phyloP scores from a whole-genome alignment of 768 basidiomycete genomes.

The Coprinopsis cinerea region DNA sequence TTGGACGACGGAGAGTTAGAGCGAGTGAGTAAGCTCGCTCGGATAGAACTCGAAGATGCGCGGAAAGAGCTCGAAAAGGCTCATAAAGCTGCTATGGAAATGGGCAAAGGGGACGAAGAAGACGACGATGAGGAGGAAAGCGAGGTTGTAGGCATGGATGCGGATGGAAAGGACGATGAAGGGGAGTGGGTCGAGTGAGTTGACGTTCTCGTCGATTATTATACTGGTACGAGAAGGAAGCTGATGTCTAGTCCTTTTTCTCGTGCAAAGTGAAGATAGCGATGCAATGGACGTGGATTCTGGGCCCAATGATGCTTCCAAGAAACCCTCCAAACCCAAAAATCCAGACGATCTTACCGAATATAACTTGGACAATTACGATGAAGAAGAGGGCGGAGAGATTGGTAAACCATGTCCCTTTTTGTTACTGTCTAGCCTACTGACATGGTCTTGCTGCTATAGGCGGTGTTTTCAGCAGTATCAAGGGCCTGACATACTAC shows the following conservation, averaged over 20 bases:
- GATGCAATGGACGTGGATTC: constrained; percentile 12
- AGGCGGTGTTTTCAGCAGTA: constrained; percentile 90
- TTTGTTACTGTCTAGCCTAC: no score
- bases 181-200: constrained; percentile 10
- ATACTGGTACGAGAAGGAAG: no score
- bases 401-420: constrained; percentile 25
- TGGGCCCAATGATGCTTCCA: constrained; percentile 7
- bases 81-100: constrained; percentile 8
- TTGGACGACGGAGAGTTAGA: constrained; percentile 88
- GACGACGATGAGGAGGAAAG: constrained; percentile 1
- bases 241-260: no score
- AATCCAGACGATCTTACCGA: constrained; percentile 67
- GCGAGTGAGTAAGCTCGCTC: constrained; percentile 81
- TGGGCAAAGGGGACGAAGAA: constrained; percentile 9
- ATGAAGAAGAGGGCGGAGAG: constrained; percentile 55
- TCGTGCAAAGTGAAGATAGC: constrained; percentile 8
- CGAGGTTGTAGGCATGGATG: no score
- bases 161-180: neutral
- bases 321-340: constrained; percentile 3
- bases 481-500: constrained; percentile 92
- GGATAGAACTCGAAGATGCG: constrained; percentile 88
- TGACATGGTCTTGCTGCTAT: constrained; percentile 7
- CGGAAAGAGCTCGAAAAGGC: constrained; percentile 24
- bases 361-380: constrained; percentile 91
- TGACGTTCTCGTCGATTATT: neutral